Percentiles rank a stretch among this genome's conserved stretches.
Conservation (phyloP, 1,139 yeast genomes). For the Lodderomyces margitis region DNA sequence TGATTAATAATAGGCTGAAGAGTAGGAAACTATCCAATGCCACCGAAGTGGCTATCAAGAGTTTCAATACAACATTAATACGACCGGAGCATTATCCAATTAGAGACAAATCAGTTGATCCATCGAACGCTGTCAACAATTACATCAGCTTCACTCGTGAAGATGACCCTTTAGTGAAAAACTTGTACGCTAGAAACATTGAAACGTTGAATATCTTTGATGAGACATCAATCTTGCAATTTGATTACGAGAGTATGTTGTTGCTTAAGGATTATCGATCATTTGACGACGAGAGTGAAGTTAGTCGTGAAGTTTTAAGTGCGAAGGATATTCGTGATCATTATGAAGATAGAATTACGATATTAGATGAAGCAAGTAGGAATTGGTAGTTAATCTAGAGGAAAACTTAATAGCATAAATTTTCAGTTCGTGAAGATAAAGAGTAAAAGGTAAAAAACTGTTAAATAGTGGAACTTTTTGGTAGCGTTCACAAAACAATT, state of each 20-base stretch:
- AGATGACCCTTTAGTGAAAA: conserved; percentile 24
- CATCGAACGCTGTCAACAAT: background rate
- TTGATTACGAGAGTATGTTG: conserved; percentile 25
- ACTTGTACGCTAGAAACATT: conserved; percentile 27
- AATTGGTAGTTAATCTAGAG: background rate
- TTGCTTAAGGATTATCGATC: conserved; percentile 31
- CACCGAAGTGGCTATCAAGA: conserved; percentile 26
- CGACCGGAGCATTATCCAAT: conserved; percentile 36
- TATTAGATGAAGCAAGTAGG: background rate
- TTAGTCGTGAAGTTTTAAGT: conserved; percentile 8
- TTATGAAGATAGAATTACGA: conserved; percentile 16
- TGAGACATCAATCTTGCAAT: conserved; percentile 21
- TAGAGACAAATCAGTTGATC: background rate
- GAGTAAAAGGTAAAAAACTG: conserved; percentile 3
- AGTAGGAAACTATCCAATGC: conserved; percentile 19
- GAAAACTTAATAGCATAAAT: background rate
- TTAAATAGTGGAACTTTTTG: background rate
- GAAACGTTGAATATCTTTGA: conserved; percentile 29
- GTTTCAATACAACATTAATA: conserved; percentile 28
- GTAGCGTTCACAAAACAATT: background rate
- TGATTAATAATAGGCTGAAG: conserved; percentile 15
- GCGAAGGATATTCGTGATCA: conserved; percentile 15
- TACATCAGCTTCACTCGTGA: conserved; percentile 18
- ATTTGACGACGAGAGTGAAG: conserved; percentile 9
- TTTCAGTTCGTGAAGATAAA: too few relatives aligned